Evolutionary conservation across 106 monocot species (phyloP), one percentile per base, ranked within the genome.

Genomic region (Dioscorea dumetorum): DNA sequence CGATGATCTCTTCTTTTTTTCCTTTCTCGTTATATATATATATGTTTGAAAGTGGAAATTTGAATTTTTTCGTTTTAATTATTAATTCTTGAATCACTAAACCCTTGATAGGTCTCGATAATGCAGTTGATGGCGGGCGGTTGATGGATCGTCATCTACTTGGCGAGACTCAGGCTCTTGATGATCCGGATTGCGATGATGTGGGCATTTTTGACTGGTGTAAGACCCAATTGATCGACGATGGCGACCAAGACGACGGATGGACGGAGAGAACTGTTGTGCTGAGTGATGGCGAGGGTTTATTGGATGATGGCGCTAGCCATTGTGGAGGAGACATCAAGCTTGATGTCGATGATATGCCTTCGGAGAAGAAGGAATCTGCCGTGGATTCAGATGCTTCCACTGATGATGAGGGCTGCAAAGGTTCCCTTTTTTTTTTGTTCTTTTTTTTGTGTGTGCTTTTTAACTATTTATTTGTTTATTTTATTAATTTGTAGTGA

Each of bases 331-430:
- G 21, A 32, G 57, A 63, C 8, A 62, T 3, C 19, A 49, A 33
- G 22, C 6, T 41, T 12, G 73, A 18, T 33, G 11, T 59, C 14
- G 61, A 69, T 10, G 70, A 22, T 2, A 33, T 35, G 22, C 21
- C 2, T 18, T 64, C 23, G 65, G 14, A 14, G 52, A 50, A 74
- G 34, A 67, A 51, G 28, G 28, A 72, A 15, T 34, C 18, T 62
- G 48, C 54, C 57, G 68, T 74, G 13, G 73, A 79, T 76, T 79
- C 73, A 14, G 76, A 76, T 82, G 79, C 78, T 68, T 70, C 66
- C 18, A 86, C 76, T 66, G 75, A 76, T 52, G 69, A 78, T 15
- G 78, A 72, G 66, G 75, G 51, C 50, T 57, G 21, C 34, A 57
- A 73, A 73, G 77, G 14, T 58, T 63, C 33, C 19, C 18, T 69